These are phyloP conservation scores for Salpingoeca rosetta DNA, from an alignment of 78 protist species.

Conservation along the genomic window DNA sequence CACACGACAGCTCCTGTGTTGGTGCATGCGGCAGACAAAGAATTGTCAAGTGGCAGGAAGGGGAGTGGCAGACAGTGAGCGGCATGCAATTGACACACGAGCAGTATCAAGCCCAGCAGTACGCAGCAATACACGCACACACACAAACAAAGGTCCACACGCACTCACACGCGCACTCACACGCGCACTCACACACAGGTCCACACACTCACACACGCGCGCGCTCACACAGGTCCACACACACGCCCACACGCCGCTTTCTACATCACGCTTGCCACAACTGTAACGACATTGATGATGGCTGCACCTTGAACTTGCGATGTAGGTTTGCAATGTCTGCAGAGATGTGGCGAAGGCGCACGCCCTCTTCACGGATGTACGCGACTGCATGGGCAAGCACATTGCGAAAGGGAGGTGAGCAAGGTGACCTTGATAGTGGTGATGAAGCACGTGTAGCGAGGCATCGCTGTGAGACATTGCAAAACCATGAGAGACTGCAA, in stretches of 20 bases:
- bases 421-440: no score
- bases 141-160: no score
- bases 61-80: neutral
- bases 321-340: neutral
- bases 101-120: no score
- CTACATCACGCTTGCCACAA: conserved; percentile 2
- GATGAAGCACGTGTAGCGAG: no score
- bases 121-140: no score
- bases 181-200: no score
- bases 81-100: neutral
- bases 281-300: conserved; percentile 17
- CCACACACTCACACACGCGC: no score
- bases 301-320: conserved; percentile 23
- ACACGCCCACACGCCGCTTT: no score
- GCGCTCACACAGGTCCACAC: no score
- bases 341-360: neutral
- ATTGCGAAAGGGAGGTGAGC: no score
- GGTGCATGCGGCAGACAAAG: neutral
- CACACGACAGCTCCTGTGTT: neutral
- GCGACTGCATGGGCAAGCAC: no score
- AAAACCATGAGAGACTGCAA: neutral
- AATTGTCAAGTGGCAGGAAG: neutral
- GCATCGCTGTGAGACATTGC: neutral
- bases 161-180: no score
- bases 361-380: neutral